Conservation (phyloP, 2,329 filamentous ascomycete species). For the Calonectria pteridis region DNA sequence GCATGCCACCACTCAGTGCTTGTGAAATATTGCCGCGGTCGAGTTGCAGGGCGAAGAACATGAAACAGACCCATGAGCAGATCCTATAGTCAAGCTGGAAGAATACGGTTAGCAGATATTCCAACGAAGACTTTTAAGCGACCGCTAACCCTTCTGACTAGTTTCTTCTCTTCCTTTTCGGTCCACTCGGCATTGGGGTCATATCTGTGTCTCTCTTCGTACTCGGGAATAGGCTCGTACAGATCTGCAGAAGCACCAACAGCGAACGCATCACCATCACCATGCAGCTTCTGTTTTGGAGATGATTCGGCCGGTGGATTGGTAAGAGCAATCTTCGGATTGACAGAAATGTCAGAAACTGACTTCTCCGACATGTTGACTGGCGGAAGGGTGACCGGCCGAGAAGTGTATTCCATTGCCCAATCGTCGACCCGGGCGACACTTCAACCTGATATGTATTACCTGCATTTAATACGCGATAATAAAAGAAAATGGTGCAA, state of each 20-base stretch:
- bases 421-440: background rate
- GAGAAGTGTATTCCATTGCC: background rate
- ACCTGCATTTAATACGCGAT: background rate
- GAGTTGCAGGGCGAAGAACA: conserved; percentile 58
- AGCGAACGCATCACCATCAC: conserved; percentile 4
- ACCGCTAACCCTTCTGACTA: conserved; percentile 62
- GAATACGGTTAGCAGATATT: background rate
- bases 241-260: conserved; percentile 21
- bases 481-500: background rate
- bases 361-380: background rate
- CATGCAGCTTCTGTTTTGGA: background rate
- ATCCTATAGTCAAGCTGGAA: conserved; percentile 48
- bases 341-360: background rate
- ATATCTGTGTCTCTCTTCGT: conserved; percentile 70
- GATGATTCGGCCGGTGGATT: background rate
- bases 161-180: conserved; percentile 65
- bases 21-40: conserved; percentile 62
- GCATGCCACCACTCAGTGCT: conserved; percentile 61
- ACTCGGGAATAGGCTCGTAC: conserved; percentile 65
- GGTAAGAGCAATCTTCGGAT: background rate
- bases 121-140: background rate
- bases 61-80: conserved; percentile 55
- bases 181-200: conserved; percentile 70
- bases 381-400: background rate
- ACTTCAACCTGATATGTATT: background rate